Conservation (phyloP, 495 filamentous ascomycete genomes). For the Penicillium atrosanguineum region DNA sequence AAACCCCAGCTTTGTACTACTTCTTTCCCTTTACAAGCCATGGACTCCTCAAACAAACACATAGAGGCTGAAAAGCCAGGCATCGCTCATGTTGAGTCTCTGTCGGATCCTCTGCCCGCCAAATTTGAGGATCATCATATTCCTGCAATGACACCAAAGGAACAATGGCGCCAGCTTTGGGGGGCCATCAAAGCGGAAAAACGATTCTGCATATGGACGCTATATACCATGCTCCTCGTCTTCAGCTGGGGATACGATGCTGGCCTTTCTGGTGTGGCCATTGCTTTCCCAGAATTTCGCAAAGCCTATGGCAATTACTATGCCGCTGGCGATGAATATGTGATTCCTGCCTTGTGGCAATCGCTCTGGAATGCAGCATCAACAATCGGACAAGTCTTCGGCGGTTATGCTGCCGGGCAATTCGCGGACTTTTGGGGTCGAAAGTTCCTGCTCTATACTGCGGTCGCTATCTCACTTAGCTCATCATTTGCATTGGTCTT, state of each 20-base stretch:
- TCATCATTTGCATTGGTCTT: slow-evolving; percentile 15
- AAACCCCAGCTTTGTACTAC: too few species aligned
- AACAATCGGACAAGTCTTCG: slow-evolving; percentile 14
- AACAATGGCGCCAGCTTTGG: slow-evolving; percentile 11
- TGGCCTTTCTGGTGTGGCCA: slow-evolving; percentile 9
- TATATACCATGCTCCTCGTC: slow-evolving; percentile 15
- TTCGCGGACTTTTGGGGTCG: slow-evolving; percentile 13
- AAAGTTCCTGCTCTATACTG: slow-evolving; percentile 5
- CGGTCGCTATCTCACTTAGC: slow-evolving; percentile 5
- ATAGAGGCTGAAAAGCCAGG: slow-evolving; percentile 3
- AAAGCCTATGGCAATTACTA: slow-evolving; percentile 14
- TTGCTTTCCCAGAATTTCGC: slow-evolving; percentile 13
- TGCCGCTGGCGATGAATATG: slow-evolving; percentile 9
- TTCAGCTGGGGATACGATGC: slow-evolving; percentile 15
- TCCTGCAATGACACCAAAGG: slow-evolving; percentile 1
- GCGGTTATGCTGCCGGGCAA: slow-evolving; percentile 14
- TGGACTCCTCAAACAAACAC: background rate
- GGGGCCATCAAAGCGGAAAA: slow-evolving; percentile 3
- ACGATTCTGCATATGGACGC: slow-evolving; percentile 9
- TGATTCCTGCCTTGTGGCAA: slow-evolving; percentile 16
- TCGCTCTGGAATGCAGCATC: slow-evolving; percentile 15
- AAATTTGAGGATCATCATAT: slow-evolving; percentile 1
- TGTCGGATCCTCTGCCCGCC: background rate
- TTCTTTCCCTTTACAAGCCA: background rate
- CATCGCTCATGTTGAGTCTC: slow-evolving; percentile 4